Percentiles rank a stretch among this genome's conserved stretches.
phyloP scores from a whole-genome alignment of 164 flowering plant species.

The Nelumbo lutea region DNA sequence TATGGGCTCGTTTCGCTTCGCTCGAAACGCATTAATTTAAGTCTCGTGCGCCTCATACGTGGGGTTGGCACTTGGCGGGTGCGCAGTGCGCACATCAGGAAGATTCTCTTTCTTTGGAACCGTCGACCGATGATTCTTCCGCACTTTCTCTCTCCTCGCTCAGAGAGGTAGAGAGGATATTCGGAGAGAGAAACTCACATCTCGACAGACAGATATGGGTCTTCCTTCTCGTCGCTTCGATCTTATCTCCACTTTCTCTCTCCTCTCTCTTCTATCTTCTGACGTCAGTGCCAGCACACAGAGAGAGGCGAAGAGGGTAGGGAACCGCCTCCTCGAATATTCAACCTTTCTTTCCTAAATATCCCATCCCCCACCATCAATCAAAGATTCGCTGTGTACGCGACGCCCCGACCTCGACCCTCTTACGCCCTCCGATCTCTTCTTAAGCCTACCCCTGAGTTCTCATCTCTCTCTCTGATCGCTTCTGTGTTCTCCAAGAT shows the following conservation, averaged over 20 bases:
- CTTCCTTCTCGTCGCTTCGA: conserved; percentile 7
- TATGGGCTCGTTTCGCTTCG: not conserved
- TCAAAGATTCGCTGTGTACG: conserved; percentile 59
- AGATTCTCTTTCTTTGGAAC: conserved; percentile 13
- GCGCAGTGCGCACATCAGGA: conserved; percentile 9
- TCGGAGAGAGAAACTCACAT: conserved; percentile 3
- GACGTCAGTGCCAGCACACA: conserved; percentile 35
- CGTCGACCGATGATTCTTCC: not conserved
- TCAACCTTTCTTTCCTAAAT: conserved; percentile 19
- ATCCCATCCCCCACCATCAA: not conserved
- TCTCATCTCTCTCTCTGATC: not conserved
- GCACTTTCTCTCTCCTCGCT: not conserved
- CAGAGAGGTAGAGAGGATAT: conserved; percentile 10
- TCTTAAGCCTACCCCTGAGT: conserved; percentile 8
- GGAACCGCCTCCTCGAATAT: conserved; percentile 37
- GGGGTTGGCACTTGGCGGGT: not conserved
- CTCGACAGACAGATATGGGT: too few relatives aligned
- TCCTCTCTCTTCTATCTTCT: not conserved
- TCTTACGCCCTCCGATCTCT: conserved; percentile 15
- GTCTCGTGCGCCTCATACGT: not conserved
- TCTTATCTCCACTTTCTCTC: conserved; percentile 24
- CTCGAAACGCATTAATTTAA: too few relatives aligned
- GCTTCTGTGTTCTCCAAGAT: conserved; percentile 8
- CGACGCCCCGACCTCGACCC: conserved; percentile 84
- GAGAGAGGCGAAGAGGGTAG: conserved; percentile 2